Evolutionary conservation across 768 basidiomycete genomes (phyloP).

Genomic region (Lentinula guzmanii): DNA sequence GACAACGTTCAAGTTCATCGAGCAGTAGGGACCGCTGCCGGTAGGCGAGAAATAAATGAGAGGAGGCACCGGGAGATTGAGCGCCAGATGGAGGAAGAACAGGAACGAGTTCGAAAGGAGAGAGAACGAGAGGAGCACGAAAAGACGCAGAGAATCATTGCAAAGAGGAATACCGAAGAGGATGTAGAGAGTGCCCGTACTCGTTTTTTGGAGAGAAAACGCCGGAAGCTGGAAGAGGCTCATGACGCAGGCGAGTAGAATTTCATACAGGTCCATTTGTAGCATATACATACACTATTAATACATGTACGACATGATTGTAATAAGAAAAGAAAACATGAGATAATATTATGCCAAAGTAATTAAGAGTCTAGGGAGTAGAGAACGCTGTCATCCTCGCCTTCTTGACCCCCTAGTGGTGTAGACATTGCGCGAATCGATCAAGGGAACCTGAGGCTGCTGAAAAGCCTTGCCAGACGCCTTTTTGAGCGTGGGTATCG

Average conservation of each 20-base stretch:
- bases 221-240: slow-evolving; percentile 53
- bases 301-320: neutral
- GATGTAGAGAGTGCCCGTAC: slow-evolving; percentile 69
- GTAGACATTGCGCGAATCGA: slow-evolving; percentile 38
- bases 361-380: neutral
- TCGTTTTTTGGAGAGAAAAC: slow-evolving; percentile 76
- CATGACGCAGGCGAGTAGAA: neutral
- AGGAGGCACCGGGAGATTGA: slow-evolving; percentile 75
- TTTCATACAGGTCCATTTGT: neutral
- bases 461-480: slow-evolving; percentile 9
- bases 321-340: neutral
- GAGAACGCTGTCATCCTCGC: slow-evolving; percentile 1
- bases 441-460: slow-evolving; percentile 26
- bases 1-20: slow-evolving; percentile 47
- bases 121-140: slow-evolving; percentile 56
- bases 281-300: neutral
- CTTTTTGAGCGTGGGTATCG: slow-evolving; percentile 12
- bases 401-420: slow-evolving; percentile 23
- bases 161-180: slow-evolving; percentile 71
- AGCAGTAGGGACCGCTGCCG: slow-evolving; percentile 83
- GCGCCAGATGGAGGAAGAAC: slow-evolving; percentile 73
- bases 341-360: neutral
- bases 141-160: slow-evolving; percentile 57
- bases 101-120: slow-evolving; percentile 49
- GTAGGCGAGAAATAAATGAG: slow-evolving; percentile 75